Base-by-base conservation (phyloP, 768 basidiomycete species). In the Rhizopogon vinicolor region DNA sequence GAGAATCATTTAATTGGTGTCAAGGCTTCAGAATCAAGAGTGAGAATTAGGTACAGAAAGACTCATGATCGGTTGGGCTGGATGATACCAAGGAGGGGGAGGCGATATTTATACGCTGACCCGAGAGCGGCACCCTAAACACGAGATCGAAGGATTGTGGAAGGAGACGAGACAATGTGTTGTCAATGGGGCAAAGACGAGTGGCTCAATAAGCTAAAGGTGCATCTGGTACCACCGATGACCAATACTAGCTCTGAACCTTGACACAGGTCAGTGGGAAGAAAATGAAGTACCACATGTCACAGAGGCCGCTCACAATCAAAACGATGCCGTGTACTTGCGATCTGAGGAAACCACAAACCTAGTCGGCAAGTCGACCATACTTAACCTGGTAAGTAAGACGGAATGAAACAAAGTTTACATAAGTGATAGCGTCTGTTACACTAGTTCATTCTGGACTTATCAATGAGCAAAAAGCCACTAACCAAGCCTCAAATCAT, bases 61-160 rank as follows among this genome's bases (percentile, higher is more conserved):
- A 52, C 43, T 58, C 51, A 28, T 53, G 39, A 59, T 60, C 57
- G 22, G 52, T 60, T 60, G 44, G 59, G 63, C 49, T 45, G 12
- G 48, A 55, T 60, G 52, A 18, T 6, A 29, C 18, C 44, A 18
- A 18, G 7, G n/a, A 33, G 31, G 7, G 10, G 18, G 18, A 48
- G 7, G 33, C 5, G 4, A 48, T 49, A 49, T 35, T 22, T 35
- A 49, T 37, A 40, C 54, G 44, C 55, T 59, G 5, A 4, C 25
- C 25, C 4, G 39, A 51, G 12, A 29, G 18, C 14, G 12, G 5
- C 13, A 35, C 14, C 18, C 18, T 10, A 31, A 45, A 31, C 45
- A 13, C 45, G 12, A 33, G 29, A 18, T 13, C 44, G 33, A 46
- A 46, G n/a, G 18, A 19, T 13, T 41, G 25, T 25, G 29, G 29